These are phyloP conservation scores for Scheffersomyces cryptocercus DNA, from an alignment of 1,139 yeast species.

Conservation along the genomic window DNA sequence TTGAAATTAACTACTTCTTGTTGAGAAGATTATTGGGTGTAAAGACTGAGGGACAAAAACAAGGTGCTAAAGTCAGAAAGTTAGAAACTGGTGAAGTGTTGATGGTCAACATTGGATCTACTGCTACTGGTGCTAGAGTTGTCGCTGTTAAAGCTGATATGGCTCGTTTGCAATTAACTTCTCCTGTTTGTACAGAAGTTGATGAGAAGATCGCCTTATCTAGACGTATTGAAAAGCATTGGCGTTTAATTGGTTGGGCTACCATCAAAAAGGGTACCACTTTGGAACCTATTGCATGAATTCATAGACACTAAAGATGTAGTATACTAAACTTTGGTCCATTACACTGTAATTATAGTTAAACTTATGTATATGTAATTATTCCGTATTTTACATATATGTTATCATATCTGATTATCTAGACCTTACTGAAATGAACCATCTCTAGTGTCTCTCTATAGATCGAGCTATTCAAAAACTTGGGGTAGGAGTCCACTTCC, in stretches of 20 bases:
- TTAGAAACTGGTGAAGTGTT: constrained; percentile 92
- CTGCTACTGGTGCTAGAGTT: constrained; percentile 99
- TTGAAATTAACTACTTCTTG: constrained; percentile 95
- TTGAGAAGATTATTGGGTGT: constrained; percentile 97
- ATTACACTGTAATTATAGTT: not conserved
- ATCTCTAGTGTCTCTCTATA: not conserved
- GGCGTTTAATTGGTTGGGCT: constrained; percentile 99
- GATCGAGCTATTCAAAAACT: constrained; percentile 47
- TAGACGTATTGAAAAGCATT: constrained; percentile 98
- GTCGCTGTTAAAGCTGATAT: constrained; percentile 98
- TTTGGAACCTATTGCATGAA: constrained; percentile 62
- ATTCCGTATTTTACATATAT: not conserved
- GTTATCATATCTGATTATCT: not conserved
- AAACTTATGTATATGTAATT: not conserved
- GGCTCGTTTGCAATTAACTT: constrained; percentile 96
- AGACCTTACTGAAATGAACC: not conserved
- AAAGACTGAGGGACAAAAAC: constrained; percentile 96
- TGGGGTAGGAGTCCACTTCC: constrained; percentile 75
- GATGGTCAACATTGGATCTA: constrained; percentile 99
- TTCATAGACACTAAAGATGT: constrained; percentile 1
- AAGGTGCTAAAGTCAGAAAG: constrained; percentile 91
- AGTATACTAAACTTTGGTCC: too few relatives aligned
- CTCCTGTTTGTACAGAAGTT: constrained; percentile 98
- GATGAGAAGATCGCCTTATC: constrained; percentile 98
- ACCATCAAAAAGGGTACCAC: constrained; percentile 95